Percentiles rank a stretch among this genome's conserved stretches.
Evolutionary conservation across 352 stramenopile species (phyloP).

Genomic region (Poterioochromonas sp.): DNA sequence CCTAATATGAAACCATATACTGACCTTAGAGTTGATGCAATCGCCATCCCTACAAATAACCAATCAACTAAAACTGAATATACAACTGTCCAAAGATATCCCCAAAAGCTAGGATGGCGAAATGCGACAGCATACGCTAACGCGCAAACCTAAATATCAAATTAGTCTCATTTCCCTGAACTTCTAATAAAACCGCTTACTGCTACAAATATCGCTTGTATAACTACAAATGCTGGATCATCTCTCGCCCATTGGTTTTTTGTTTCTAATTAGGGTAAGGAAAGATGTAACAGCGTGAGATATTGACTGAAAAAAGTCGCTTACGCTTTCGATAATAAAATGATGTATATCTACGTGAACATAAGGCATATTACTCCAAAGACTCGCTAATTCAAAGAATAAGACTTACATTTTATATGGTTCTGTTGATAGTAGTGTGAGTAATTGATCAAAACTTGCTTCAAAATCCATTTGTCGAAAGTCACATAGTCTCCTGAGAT

Average conservation of each 20-base stretch:
- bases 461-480: slow-evolving; percentile 43
- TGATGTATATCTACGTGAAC: slow-evolving; percentile 60
- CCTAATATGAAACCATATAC: slow-evolving; percentile 37
- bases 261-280: slow-evolving; percentile 58
- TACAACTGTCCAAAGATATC: slow-evolving; percentile 51
- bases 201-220: slow-evolving; percentile 80
- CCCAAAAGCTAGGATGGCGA: slow-evolving; percentile 44
- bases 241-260: slow-evolving; percentile 98
- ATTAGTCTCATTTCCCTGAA: background rate
- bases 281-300: background rate
- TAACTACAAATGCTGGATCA: slow-evolving; percentile 87
- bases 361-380: slow-evolving; percentile 8
- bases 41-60: slow-evolving; percentile 48
- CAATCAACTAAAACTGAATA: slow-evolving; percentile 60
- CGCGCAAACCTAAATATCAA: slow-evolving; percentile 44
- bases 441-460: slow-evolving; percentile 33
- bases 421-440: slow-evolving; percentile 31
- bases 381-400: background rate
- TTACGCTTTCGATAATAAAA: slow-evolving; percentile 66
- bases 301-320: slow-evolving; percentile 17
- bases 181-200: slow-evolving; percentile 36
- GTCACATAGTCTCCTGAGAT: slow-evolving; percentile 35
- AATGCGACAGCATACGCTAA: slow-evolving; percentile 67
- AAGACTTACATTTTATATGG: slow-evolving; percentile 31
- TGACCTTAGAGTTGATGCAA: slow-evolving; percentile 44